Evolutionary conservation across 345 rosid genomes (phyloP), one percentile per base, ranked within the genome.

Genomic region (Brassica juncea): DNA sequence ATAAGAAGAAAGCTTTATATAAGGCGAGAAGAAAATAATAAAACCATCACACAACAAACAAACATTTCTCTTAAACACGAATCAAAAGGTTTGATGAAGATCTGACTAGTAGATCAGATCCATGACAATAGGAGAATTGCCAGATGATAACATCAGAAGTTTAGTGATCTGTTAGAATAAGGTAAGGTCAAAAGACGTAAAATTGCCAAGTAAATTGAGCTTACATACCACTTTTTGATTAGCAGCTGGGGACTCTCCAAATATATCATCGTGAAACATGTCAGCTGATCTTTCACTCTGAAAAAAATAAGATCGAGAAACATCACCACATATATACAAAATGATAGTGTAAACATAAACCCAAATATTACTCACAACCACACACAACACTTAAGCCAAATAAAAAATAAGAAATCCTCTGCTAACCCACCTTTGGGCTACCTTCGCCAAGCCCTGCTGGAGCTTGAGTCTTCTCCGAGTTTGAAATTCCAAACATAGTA

Each of bases 371-470:
- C 72, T 66, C 78, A 81, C 39, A 78, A 73, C 75, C 76, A 84
- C 71, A 78, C 68, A 74, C 27, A 49, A 4, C 62, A 68, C 57
- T 65, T 34, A 52, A 49, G 63, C 78, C 73, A 75, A 66, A 73
- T 37, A 54, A 75, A 73, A 23, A 55, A 74, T 80, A 57, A 79
- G 78, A 32, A 35, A 64, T 74, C 39, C 54, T 62, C 37, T 80
- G 59, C 25, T 28, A 32, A 78, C 88, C 68, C 75, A 96, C 99
- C 99, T 96, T 93, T 7, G 98, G 99, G 59, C 90, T 83, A 81
- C 97, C 98, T 82, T 93, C 97, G 60, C 98, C 99, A 85, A 92
- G 93, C 77, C 94, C 97, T 25, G 86, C 82, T 82, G 86, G 87
- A 42, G 84, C 89, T 76, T 72, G 82, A 65, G 74, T 76, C 77